Percentiles rank a stretch among this genome's conserved stretches.
phyloP scores from a whole-genome alignment of 345 rosid genomes.

The Eucalyptus grandis region DNA sequence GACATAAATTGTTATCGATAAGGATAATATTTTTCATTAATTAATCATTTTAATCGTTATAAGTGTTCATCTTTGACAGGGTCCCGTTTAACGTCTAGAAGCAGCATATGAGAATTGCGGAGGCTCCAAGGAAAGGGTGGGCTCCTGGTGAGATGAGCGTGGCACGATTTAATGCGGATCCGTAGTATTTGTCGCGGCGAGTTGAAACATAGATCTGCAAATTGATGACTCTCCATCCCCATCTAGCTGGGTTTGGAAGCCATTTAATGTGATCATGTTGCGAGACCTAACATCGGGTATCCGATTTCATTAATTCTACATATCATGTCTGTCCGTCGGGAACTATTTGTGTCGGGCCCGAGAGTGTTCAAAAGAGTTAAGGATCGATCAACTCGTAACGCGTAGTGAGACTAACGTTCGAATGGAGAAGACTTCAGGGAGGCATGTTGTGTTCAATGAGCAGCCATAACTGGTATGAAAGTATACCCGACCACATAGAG shows the following conservation, averaged over 20 bases:
- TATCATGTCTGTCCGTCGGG: fast-evolving
- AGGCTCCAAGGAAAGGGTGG: not conserved
- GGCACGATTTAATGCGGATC: not conserved
- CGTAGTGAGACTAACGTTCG: not conserved
- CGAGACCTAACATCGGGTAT: not conserved
- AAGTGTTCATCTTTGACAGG: not conserved
- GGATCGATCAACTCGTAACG: not conserved
- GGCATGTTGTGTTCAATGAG: not conserved
- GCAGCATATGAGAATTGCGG: too few relatives aligned
- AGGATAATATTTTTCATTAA: not conserved
- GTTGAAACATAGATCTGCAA: not conserved
- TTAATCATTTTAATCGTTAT: not conserved
- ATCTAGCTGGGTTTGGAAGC: not conserved
- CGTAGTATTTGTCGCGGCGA: not conserved
- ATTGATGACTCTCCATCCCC: not conserved
- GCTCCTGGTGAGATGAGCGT: not conserved
- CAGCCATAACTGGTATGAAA: not conserved
- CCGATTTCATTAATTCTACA: not conserved
- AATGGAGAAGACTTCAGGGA: not conserved
- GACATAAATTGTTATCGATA: not conserved
- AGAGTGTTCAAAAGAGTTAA: not conserved
- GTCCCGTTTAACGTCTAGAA: not conserved
- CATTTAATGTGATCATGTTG: not conserved
- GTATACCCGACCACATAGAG: fast-evolving
- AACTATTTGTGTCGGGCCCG: not conserved